Percentiles rank a stretch among this genome's conserved stretches.
These are phyloP conservation scores for Pseudogymnoascus sp. DNA, from an alignment of 2,329 filamentous ascomycete genomes.

Conservation along the genomic window DNA sequence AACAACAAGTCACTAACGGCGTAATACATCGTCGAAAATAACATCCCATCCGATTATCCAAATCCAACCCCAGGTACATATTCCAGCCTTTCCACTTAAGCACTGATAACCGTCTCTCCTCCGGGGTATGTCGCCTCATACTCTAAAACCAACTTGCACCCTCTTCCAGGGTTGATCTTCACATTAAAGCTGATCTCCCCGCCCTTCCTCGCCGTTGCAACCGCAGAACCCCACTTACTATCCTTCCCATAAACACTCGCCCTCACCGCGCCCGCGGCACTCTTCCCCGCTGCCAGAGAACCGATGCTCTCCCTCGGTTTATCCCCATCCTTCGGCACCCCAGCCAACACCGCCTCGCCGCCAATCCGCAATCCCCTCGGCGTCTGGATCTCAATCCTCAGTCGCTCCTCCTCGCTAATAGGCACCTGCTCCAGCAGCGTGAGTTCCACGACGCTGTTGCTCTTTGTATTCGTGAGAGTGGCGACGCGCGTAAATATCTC, in stretches of 20 bases:
- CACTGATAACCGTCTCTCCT: slow-evolving; percentile 36
- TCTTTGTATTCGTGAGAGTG: slow-evolving; percentile 45
- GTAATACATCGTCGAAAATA: slow-evolving; percentile 2
- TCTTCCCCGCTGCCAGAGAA: slow-evolving; percentile 11
- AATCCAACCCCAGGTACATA: not conserved
- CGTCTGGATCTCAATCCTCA: slow-evolving; percentile 43
- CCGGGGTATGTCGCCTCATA: slow-evolving; percentile 53
- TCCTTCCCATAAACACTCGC: slow-evolving; percentile 20
- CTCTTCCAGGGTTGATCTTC: slow-evolving; percentile 48
- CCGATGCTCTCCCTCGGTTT: not conserved
- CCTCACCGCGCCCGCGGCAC: slow-evolving; percentile 15
- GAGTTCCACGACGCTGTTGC: slow-evolving; percentile 36
- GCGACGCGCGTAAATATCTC: slow-evolving; percentile 43
- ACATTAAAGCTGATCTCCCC: slow-evolving; percentile 56
- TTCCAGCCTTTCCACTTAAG: not conserved
- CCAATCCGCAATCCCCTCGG: slow-evolving; percentile 41
- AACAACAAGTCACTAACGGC: not conserved
- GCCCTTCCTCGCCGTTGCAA: slow-evolving; percentile 45
- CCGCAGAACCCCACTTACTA: slow-evolving; percentile 46
- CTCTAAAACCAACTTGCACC: slow-evolving; percentile 51
- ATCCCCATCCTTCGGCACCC: slow-evolving; percentile 18
- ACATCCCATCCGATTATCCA: not conserved
- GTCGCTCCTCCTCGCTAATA: slow-evolving; percentile 52
- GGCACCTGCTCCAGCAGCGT: slow-evolving; percentile 55
- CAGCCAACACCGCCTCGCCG: slow-evolving; percentile 33